Conservation (phyloP, 768 basidiomycete genomes). For the Mycena vulgaris region DNA sequence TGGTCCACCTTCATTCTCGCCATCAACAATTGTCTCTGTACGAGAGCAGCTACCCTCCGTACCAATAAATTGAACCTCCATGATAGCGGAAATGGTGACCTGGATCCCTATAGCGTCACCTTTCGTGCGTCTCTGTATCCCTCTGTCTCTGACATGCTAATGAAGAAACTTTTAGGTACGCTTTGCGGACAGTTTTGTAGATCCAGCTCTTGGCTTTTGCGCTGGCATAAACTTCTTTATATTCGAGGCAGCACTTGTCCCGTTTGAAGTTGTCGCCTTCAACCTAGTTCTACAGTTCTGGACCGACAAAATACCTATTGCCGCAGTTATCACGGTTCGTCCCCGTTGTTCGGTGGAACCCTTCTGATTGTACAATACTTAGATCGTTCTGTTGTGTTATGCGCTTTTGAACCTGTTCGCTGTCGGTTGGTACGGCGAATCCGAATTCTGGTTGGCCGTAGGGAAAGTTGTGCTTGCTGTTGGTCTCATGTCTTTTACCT, state of each 20-base stretch:
- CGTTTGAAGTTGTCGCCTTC: conserved; percentile 70
- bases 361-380: background rate
- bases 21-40: conserved; percentile 63
- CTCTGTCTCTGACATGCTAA: background rate
- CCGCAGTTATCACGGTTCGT: conserved; percentile 57
- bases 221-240: conserved; percentile 74
- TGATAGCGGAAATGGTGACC: conserved; percentile 84
- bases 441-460: conserved; percentile 69
- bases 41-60: conserved; percentile 41
- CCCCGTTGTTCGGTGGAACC: background rate
- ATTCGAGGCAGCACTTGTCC: conserved; percentile 60
- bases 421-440: conserved; percentile 67
- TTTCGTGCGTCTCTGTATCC: conserved; percentile 63
- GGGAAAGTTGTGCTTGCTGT: conserved; percentile 66
- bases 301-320: conserved; percentile 65
- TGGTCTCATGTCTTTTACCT: conserved; percentile 68
- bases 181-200: conserved; percentile 72
- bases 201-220: conserved; percentile 70
- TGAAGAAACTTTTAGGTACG: conserved; percentile 56
- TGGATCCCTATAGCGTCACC: conserved; percentile 86
- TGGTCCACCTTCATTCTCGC: conserved; percentile 67
- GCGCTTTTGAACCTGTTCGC: conserved; percentile 65
- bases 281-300: conserved; percentile 68
- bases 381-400: conserved; percentile 58
- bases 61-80: conserved; percentile 35